Percentiles rank a stretch among this genome's conserved stretches.
Conservation (phyloP, 441 rosid species). For the Erysimum pusillum region DNA sequence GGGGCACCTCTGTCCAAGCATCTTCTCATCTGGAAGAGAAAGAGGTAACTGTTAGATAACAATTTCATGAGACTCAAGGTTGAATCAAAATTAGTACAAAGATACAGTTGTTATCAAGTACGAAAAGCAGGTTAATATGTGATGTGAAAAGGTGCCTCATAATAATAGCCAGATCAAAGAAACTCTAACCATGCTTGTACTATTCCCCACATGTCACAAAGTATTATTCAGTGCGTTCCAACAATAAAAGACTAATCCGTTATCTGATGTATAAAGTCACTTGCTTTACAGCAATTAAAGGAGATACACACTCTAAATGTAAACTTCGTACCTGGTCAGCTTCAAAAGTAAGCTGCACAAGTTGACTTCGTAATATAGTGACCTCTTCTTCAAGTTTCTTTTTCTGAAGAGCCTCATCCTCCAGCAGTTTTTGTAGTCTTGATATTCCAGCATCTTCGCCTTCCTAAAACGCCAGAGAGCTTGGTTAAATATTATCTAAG, state of each 20-base stretch:
- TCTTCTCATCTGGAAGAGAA: slow-evolving; percentile 69
- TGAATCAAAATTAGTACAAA: slow-evolving; percentile 2
- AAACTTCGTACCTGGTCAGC: slow-evolving; percentile 82
- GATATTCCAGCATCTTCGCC: slow-evolving; percentile 77
- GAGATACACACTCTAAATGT: slow-evolving; percentile 21
- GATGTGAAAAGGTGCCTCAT: slow-evolving; percentile 16
- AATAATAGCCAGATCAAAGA: slow-evolving; percentile 13
- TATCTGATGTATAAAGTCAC: slow-evolving; percentile 16
- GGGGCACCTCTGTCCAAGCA: slow-evolving; percentile 67
- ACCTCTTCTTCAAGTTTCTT: slow-evolving; percentile 91
- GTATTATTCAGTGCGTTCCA: slow-evolving; percentile 3
- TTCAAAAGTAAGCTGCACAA: slow-evolving; percentile 86
- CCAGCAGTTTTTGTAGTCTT: slow-evolving; percentile 77
- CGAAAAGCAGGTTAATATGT: slow-evolving; percentile 3
- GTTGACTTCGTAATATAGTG: slow-evolving; percentile 75
- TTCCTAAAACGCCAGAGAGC: slow-evolving; percentile 60
- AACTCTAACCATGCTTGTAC: slow-evolving; percentile 2
- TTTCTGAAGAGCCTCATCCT: slow-evolving; percentile 83
- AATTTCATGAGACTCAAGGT: slow-evolving; percentile 19
- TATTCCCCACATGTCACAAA: slow-evolving; percentile 26
- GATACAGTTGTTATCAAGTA: slow-evolving; percentile 30
- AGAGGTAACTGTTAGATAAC: slow-evolving; percentile 23
- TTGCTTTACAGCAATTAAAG: slow-evolving; percentile 5
- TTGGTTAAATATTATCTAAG: slow-evolving; percentile 38
- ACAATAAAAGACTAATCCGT: slow-evolving; percentile 25